phyloP scores from a whole-genome alignment of 345 rosid genomes.

The Hypericum perforatum region DNA sequence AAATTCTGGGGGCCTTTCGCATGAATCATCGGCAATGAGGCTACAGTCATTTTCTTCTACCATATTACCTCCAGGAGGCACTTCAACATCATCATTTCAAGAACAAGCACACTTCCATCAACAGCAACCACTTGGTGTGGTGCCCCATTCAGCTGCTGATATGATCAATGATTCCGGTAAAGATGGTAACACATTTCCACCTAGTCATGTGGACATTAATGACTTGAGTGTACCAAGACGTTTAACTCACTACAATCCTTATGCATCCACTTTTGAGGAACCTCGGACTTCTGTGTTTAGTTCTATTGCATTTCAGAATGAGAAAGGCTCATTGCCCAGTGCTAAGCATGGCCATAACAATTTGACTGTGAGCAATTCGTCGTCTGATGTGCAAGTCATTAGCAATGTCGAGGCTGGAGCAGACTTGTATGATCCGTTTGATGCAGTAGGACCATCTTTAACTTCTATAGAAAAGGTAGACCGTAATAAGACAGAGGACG shows the following conservation, averaged over 20 bases:
- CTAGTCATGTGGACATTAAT: conserved; percentile 20
- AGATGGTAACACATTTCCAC: conserved; percentile 21
- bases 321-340: conserved; percentile 17
- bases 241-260: conserved; percentile 27
- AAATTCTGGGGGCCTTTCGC: conserved; percentile 12
- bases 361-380: conserved; percentile 20
- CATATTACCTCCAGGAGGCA: conserved; percentile 20
- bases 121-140: conserved; percentile 18
- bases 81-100: conserved; percentile 27
- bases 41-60: conserved; percentile 20
- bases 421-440: conserved; percentile 83
- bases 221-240: conserved; percentile 26
- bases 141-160: conserved; percentile 14
- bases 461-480: conserved; percentile 29
- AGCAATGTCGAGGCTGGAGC: conserved; percentile 29
- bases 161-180: conserved; percentile 12
- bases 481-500: conserved; percentile 33
- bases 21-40: conserved; percentile 22
- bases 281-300: conserved; percentile 28
- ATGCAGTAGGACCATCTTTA: conserved; percentile 62
- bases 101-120: conserved; percentile 27
- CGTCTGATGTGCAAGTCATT: conserved; percentile 23
- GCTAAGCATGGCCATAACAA: conserved; percentile 12
- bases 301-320: conserved; percentile 28
- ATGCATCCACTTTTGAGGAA: conserved; percentile 40